Percentiles rank a stretch among this genome's conserved stretches.
phyloP scores from a whole-genome alignment of 1,284 basidiomycete species.

The Butyriboletus regius region DNA sequence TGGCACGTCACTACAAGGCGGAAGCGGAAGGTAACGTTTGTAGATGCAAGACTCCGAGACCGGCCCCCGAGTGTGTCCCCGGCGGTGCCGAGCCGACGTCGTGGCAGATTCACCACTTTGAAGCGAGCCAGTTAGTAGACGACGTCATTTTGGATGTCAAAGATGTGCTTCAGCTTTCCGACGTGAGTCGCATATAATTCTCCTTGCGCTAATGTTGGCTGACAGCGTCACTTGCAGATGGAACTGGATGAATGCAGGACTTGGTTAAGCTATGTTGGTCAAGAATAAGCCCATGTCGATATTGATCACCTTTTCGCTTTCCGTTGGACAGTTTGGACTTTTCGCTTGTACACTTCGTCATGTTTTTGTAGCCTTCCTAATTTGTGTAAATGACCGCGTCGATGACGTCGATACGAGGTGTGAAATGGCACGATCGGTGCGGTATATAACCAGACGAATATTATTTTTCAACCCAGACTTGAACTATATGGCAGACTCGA shows the following conservation, averaged over 20 bases:
- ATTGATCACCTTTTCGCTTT: neutral
- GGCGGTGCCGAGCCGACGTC: conserved; percentile 8
- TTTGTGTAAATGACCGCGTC: conserved; percentile 11
- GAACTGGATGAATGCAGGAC: conserved; percentile 24
- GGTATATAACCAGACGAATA: neutral
- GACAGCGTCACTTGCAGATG: conserved; percentile 13
- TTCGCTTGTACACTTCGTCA: neutral
- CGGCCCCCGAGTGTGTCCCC: neutral
- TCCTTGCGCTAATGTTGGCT: neutral
- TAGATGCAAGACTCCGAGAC: conserved; percentile 1
- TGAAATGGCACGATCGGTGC: too few relatives aligned
- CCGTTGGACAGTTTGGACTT: neutral
- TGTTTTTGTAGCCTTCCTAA: conserved; percentile 9
- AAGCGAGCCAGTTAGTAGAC: conserved; percentile 33
- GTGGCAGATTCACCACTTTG: conserved; percentile 21
- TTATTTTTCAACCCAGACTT: neutral
- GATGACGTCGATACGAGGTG: conserved; percentile 11
- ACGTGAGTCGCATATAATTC: conserved; percentile 32
- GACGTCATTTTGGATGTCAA: conserved; percentile 43
- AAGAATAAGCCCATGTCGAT: neutral
- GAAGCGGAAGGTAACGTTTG: conserved; percentile 23
- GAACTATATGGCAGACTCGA: conserved; percentile 6
- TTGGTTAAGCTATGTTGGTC: conserved; percentile 16
- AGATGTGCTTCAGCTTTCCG: conserved; percentile 37
- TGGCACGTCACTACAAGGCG: conserved; percentile 35